These are phyloP conservation scores for Solanum medicagineum DNA, from an alignment of 257 asterid species.

Conservation along the genomic window DNA sequence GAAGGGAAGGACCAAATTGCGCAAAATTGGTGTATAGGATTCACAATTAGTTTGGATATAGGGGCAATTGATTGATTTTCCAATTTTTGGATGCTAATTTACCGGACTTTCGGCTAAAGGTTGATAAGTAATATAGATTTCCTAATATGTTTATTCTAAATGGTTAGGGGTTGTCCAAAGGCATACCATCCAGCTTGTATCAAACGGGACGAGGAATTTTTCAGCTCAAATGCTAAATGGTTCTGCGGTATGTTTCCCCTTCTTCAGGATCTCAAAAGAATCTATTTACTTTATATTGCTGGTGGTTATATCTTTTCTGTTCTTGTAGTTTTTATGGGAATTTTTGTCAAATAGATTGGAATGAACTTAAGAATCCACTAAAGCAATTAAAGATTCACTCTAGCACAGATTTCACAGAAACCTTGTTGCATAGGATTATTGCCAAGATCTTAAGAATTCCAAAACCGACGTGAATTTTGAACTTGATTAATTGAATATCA, in stretches of 20 bases:
- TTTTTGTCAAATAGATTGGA: neutral
- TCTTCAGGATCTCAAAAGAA: neutral
- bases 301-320: neutral
- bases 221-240: slow-evolving; percentile 70
- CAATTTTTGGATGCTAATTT: neutral
- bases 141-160: neutral
- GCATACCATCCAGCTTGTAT: slow-evolving; percentile 93
- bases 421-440: neutral
- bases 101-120: neutral
- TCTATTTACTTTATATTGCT: neutral
- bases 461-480: neutral
- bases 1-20: neutral
- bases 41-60: neutral
- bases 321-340: neutral
- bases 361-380: neutral
- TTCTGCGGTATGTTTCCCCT: slow-evolving; percentile 38
- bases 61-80: neutral
- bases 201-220: slow-evolving; percentile 83
- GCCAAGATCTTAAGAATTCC: neutral
- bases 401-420: neutral
- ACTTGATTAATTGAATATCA: neutral
- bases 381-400: neutral
- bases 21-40: neutral
- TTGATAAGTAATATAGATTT: neutral
- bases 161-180: slow-evolving; percentile 94